Evolutionary conservation across 192 early-diverging fungal species (phyloP), one percentile per base, ranked within the genome.

Genomic region (Backusella liffmaniae): DNA sequence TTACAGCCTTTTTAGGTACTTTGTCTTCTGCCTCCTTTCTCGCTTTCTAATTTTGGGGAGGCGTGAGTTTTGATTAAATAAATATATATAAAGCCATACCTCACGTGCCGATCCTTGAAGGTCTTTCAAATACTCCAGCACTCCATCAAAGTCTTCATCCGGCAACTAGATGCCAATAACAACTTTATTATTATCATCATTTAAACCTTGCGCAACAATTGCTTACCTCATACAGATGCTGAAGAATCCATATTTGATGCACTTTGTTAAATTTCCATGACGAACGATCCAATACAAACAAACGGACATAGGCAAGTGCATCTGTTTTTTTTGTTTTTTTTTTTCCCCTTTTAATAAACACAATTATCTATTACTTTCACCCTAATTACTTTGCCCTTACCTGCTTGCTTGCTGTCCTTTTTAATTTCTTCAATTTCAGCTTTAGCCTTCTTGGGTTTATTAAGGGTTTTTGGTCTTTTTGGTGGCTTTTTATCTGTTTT

Each of bases 191-290:
- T 35, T 2, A 32, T 26, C 8, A 56, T n/a, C 8, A 56, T n/a
- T 65, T 16, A 21, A 16, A 37, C 35, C 29, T 53, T 29, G 13
- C 71, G 44, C 21, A 5, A 46, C 2, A 12, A 49, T 35, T 41
- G 3, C 62, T 59, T 68, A 73, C 77, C 30, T 83, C 75, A 39
- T 79, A 83, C 21, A 83, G 39, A 44, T 79, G 65, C 5, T 70
- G 67, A 53, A 83, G 53, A 29, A 83, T 34, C 77, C 82, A 79
- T 13, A 70, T 77, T 32, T 83, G 82, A 62, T 72, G 76, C 18
- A 83, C 49, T 18, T 83, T 83, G 42, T 70, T 73, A 35, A 83
- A 83, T 21, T 83, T 83, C 82, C 82, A 83, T 15, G 34, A 65
- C 0, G 67, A 32, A 13, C 71, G 77, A 74, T 79, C 74, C 37